Percentiles rank a stretch among this genome's conserved stretches.
Conservation (phyloP, 2,329 filamentous ascomycete genomes). For the Bipolaris oryzae region DNA sequence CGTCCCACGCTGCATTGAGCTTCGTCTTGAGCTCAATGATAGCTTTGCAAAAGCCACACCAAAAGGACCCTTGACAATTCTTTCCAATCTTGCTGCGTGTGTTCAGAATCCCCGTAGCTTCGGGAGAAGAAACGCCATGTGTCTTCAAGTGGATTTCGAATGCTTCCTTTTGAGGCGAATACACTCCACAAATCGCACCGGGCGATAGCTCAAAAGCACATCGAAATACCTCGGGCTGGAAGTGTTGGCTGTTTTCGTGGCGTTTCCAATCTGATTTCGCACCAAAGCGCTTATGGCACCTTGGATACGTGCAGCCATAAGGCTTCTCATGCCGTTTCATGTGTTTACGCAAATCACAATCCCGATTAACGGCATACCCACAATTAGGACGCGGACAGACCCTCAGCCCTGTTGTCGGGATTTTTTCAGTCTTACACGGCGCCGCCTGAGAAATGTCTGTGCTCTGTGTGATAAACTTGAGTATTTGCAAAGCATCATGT, state of each 20-base stretch:
- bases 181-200: slow-evolving; percentile 58
- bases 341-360: slow-evolving; percentile 68
- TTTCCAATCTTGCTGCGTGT: slow-evolving; percentile 66
- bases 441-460: slow-evolving; percentile 13
- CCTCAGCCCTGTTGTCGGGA: slow-evolving; percentile 15
- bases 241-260: slow-evolving; percentile 83
- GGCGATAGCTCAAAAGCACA: slow-evolving; percentile 56
- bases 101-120: slow-evolving; percentile 50
- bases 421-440: slow-evolving; percentile 22
- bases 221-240: slow-evolving; percentile 72
- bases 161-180: slow-evolving; percentile 63
- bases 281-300: slow-evolving; percentile 78
- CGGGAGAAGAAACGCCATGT: slow-evolving; percentile 48
- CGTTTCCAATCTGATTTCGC: slow-evolving; percentile 95
- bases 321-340: slow-evolving; percentile 79
- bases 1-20: slow-evolving; percentile 63
- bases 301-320: slow-evolving; percentile 77
- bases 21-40: slow-evolving; percentile 57
- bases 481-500: slow-evolving; percentile 29
- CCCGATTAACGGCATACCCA: slow-evolving; percentile 29
- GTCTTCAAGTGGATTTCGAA: slow-evolving; percentile 68
- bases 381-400: slow-evolving; percentile 30
- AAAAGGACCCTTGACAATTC: slow-evolving; percentile 71
- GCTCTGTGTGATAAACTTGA: slow-evolving; percentile 34
- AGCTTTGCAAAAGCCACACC: slow-evolving; percentile 83